Evolutionary conservation across 106 monocot species (phyloP).

Genomic region (Acorus calamus): DNA sequence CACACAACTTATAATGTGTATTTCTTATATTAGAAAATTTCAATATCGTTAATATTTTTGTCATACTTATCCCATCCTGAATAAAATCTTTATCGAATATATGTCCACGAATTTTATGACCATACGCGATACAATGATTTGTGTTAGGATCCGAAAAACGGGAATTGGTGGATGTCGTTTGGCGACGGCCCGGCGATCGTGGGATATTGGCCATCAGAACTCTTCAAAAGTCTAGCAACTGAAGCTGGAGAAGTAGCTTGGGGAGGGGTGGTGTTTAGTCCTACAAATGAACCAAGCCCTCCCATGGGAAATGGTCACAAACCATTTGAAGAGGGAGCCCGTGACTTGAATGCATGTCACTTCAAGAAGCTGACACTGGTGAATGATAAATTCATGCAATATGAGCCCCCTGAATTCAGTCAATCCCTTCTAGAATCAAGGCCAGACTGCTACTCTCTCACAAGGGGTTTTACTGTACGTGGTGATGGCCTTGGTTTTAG

Average conservation of each 20-base stretch:
- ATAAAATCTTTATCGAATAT: not conserved
- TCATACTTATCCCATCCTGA: not conserved
- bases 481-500: not conserved
- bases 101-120: not conserved
- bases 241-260: not conserved
- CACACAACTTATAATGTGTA: too few relatives aligned
- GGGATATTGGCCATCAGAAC: conserved; percentile 5
- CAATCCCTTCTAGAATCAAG: too few relatives aligned
- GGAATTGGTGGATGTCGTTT: conserved; percentile 4
- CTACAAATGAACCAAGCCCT: conserved; percentile 1
- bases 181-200: not conserved
- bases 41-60: too few relatives aligned
- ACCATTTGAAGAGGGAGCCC: not conserved
- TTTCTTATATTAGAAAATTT: too few relatives aligned
- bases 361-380: not conserved
- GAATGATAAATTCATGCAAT: not conserved
- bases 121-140: too few relatives aligned
- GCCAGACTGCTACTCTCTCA: not conserved
- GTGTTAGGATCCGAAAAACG: not conserved
- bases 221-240: not conserved
- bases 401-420: not conserved
- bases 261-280: not conserved
- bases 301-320: conserved; percentile 5
- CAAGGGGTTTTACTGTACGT: not conserved
- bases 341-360: not conserved